phyloP scores from a whole-genome alignment of 306 rosid genomes.

The Cicer judaicum region DNA sequence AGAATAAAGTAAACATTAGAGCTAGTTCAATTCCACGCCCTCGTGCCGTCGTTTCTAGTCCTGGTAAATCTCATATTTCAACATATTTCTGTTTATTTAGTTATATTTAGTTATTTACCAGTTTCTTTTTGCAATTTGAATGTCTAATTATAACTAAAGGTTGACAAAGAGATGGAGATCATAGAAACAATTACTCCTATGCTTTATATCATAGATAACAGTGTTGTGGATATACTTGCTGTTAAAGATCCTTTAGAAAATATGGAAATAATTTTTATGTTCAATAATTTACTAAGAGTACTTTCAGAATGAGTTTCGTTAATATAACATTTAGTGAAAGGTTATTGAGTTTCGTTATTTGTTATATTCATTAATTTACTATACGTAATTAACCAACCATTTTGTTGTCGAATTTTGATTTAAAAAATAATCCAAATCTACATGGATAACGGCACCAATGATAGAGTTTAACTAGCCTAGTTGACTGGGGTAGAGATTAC shows the following conservation, averaged over 20 bases:
- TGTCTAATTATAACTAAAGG: not conserved
- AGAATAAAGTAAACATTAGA: constrained; percentile 57
- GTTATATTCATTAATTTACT: too few relatives aligned
- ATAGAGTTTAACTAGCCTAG: not conserved
- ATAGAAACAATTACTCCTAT: not conserved
- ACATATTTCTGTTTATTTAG: constrained; percentile 26
- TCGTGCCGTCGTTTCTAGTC: constrained; percentile 90
- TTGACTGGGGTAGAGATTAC: not conserved
- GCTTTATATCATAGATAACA: constrained; percentile 18
- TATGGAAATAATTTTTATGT: not conserved
- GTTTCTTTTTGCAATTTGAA: constrained; percentile 11
- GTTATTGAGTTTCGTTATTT: too few relatives aligned
- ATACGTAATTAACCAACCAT: too few relatives aligned
- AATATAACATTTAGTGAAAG: too few relatives aligned
- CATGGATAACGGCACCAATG: not conserved
- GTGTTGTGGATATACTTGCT: constrained; percentile 17
- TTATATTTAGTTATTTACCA: constrained; percentile 19
- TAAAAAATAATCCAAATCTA: too few relatives aligned
- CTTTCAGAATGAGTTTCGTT: not conserved
- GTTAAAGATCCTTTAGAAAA: constrained; percentile 16
- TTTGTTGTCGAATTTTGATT: too few relatives aligned
- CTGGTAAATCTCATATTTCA: constrained; percentile 56
- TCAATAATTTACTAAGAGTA: not conserved
- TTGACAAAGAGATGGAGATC: not conserved
- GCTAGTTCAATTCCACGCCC: constrained; percentile 73